phyloP scores from a whole-genome alignment of 2,329 filamentous ascomycete species.

The Talaromyces sp. region DNA sequence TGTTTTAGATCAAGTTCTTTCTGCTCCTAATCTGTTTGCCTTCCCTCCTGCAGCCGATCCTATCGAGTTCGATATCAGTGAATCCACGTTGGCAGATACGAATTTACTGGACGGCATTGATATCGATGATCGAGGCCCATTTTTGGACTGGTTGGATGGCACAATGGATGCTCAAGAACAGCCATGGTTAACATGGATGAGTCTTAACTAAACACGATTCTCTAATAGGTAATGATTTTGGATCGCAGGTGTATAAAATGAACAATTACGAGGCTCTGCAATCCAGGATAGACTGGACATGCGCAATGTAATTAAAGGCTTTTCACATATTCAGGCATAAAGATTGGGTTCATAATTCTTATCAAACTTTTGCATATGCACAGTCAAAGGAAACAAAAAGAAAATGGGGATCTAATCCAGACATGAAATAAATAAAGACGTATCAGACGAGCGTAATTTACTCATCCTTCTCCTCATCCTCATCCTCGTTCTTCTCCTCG shows the following conservation, averaged over 20 bases:
- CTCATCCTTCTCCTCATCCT: slow-evolving; percentile 56
- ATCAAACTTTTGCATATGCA: slow-evolving; percentile 30
- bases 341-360: slow-evolving; percentile 19
- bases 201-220: slow-evolving; percentile 8
- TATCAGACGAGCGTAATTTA: slow-evolving; percentile 27
- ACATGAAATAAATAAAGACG: slow-evolving; percentile 5
- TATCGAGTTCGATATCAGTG: not conserved
- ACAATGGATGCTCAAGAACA: slow-evolving; percentile 4
- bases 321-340: not conserved
- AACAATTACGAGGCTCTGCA: too few relatives aligned
- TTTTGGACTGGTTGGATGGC: slow-evolving; percentile 12
- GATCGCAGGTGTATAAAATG: too few relatives aligned
- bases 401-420: slow-evolving; percentile 16
- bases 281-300: too few relatives aligned
- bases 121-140: slow-evolving; percentile 3
- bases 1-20: slow-evolving; percentile 26
- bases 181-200: slow-evolving; percentile 10
- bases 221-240: too few relatives aligned
- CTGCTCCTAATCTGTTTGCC: not conserved
- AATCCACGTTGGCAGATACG: not conserved
- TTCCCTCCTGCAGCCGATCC: not conserved
- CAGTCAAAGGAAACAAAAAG: slow-evolving; percentile 11
- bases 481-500: slow-evolving; percentile 57
- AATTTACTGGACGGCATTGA: slow-evolving; percentile 8
- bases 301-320: not conserved